phyloP scores from a whole-genome alignment of 176 grass and related monocot genomes.

The Phragmites australis region DNA sequence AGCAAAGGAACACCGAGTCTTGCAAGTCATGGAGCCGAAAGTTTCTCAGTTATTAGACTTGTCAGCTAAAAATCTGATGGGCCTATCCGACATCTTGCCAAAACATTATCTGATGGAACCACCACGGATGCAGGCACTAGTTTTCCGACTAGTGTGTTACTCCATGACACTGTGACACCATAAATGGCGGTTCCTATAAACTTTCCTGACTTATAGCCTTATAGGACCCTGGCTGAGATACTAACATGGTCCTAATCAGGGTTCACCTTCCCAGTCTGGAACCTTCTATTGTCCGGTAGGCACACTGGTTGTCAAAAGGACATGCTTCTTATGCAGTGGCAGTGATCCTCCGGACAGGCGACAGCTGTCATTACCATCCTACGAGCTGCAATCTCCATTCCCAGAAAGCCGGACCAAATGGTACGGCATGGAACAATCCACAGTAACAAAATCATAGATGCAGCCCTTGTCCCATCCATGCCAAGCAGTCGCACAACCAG shows the following conservation, averaged over 20 bases:
- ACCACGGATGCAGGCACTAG: slow-evolving; percentile 28
- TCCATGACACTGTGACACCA: background rate
- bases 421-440: slow-evolving; percentile 16
- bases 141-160: background rate
- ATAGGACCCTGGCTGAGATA: background rate
- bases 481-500: slow-evolving; percentile 2
- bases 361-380: slow-evolving; percentile 36
- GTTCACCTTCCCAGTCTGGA: slow-evolving; percentile 11
- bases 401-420: slow-evolving; percentile 24
- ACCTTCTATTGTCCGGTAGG: slow-evolving; percentile 2
- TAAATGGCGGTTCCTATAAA: background rate
- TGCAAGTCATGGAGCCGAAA: background rate
- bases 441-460: slow-evolving; percentile 43
- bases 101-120: slow-evolving; percentile 10
- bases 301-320: slow-evolving; percentile 24
- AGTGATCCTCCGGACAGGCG: slow-evolving; percentile 34
- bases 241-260: slow-evolving; percentile 15
- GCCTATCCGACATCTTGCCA: background rate
- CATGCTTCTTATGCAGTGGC: slow-evolving; percentile 26
- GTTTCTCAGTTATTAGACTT: background rate
- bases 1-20: background rate
- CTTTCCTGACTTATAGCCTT: slow-evolving; percentile 23
- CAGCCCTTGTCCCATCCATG: slow-evolving; percentile 23
- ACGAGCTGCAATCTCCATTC: slow-evolving; percentile 2
- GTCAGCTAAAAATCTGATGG: background rate